Conservation (phyloP, 257 asterid species). For the Vinca minor region DNA sequence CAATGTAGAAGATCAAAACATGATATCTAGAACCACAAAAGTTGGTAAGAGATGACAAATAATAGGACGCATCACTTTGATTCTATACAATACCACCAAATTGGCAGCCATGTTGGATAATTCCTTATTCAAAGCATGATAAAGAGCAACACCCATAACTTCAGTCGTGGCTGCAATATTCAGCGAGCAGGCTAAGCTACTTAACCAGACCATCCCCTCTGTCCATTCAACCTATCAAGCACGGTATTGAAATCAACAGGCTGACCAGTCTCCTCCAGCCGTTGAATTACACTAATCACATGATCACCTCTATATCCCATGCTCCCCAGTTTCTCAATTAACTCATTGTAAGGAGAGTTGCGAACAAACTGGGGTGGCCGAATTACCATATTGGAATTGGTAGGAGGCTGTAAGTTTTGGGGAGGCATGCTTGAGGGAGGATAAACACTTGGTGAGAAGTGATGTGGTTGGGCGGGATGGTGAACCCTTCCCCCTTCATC, state of each 20-base stretch:
- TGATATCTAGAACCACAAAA: not conserved
- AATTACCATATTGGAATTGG: constrained; percentile 33
- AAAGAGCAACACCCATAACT: not conserved
- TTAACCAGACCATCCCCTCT: constrained; percentile 72
- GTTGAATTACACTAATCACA: constrained; percentile 55
- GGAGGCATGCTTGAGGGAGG: constrained; percentile 51
- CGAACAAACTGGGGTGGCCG: constrained; percentile 45
- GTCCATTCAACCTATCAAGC: constrained; percentile 73
- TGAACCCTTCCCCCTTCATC: constrained; percentile 70
- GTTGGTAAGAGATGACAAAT: constrained; percentile 22
- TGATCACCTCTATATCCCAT: constrained; percentile 89
- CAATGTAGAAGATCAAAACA: not conserved
- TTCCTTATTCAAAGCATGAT: constrained; percentile 15
- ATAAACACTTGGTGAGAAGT: constrained; percentile 56
- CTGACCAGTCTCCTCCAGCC: constrained; percentile 91
- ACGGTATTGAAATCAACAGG: constrained; percentile 70
- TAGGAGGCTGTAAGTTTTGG: constrained; percentile 46
- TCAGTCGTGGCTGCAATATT: not conserved
- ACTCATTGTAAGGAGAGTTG: constrained; percentile 59
- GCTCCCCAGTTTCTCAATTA: constrained; percentile 74
- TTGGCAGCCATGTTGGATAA: not conserved
- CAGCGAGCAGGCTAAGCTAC: not conserved
- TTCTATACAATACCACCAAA: constrained; percentile 13
- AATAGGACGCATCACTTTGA: constrained; percentile 22
- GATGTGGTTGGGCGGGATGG: constrained; percentile 50